Percentiles rank a stretch among this genome's conserved stretches.
Evolutionary conservation across 331 rosid species (phyloP).

Genomic region (Ulmus americana): DNA sequence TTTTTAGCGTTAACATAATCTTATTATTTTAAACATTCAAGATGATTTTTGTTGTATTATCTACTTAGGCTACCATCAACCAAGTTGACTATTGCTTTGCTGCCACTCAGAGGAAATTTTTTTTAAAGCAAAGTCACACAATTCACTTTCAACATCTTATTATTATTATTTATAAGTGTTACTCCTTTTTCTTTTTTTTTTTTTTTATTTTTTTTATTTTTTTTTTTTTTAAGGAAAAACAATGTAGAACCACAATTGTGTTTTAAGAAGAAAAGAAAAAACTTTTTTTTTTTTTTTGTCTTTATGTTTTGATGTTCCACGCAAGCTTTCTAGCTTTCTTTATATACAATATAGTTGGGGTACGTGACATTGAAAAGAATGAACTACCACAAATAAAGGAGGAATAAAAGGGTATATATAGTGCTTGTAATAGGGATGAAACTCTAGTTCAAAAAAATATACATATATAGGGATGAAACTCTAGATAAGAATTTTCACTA

Average conservation of each 20-base stretch:
- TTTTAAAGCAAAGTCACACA: conserved; percentile 1
- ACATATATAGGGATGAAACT: too few species aligned
- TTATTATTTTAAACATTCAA: neutral
- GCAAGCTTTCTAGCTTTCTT: too few species aligned
- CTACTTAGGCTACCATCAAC: neutral
- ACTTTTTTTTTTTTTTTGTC: too few species aligned
- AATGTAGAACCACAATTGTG: too few species aligned
- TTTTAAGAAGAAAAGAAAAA: too few species aligned
- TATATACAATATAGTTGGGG: neutral
- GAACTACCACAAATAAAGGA: neutral
- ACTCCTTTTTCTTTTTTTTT: neutral
- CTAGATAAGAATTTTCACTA: too few species aligned
- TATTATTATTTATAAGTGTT: neutral
- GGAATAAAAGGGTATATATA: too few species aligned
- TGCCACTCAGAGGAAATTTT: conserved; percentile 8
- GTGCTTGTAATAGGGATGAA: too few species aligned
- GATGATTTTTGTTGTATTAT: neutral
- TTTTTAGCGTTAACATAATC: neutral
- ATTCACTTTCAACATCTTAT: neutral
- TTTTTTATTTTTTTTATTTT: neutral
- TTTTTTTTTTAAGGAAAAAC: too few species aligned
- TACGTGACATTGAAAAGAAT: conserved; percentile 3
- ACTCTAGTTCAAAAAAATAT: too few species aligned
- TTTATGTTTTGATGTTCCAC: too few species aligned
- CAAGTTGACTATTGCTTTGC: neutral